A percentile compares a stretch with the other conserved stretches of the same genome.
Evolutionary conservation across 1,284 basidiomycete genomes (phyloP).

Genomic region (Ceratobasidium sp.): DNA sequence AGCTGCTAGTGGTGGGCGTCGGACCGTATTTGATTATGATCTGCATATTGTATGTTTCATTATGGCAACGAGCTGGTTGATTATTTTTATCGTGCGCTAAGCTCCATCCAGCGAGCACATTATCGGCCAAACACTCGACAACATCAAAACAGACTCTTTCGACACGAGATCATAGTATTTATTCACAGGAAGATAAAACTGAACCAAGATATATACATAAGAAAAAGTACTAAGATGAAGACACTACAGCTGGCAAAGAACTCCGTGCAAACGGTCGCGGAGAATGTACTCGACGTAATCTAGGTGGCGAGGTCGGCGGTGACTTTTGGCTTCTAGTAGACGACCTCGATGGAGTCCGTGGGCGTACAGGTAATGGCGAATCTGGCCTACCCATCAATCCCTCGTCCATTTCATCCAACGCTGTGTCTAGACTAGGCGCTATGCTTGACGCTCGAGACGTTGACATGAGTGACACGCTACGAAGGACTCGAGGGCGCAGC

Average conservation of each 20-base stretch:
- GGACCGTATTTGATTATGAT: slow-evolving; percentile 31
- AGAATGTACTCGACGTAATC: slow-evolving; percentile 9
- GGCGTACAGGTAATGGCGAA: background rate
- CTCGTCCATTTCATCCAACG: slow-evolving; percentile 5
- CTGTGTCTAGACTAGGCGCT: slow-evolving; percentile 1
- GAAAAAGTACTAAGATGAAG: background rate
- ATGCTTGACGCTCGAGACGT: slow-evolving; percentile 18
- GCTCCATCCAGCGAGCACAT: background rate
- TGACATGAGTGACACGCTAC: slow-evolving; percentile 26
- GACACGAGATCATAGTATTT: background rate
- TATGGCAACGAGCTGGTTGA: slow-evolving; percentile 9
- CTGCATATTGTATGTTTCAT: slow-evolving; percentile 34
- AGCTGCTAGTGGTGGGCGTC: slow-evolving; percentile 28
- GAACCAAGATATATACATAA: slow-evolving; percentile 1
- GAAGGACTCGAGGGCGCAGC: slow-evolving; percentile 20
- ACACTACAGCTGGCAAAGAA: slow-evolving; percentile 12
- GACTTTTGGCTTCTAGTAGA: slow-evolving; percentile 5
- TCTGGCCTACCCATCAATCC: background rate
- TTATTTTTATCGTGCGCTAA: slow-evolving; percentile 2
- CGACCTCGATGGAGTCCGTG: slow-evolving; percentile 14
- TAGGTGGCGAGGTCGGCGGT: slow-evolving; percentile 16
- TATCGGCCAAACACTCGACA: background rate
- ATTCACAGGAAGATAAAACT: background rate
- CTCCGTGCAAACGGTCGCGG: slow-evolving; percentile 9
- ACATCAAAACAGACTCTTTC: background rate